Evolutionary conservation across 805 yeast genomes (phyloP).

Genomic region (Lipomyces sp.): DNA sequence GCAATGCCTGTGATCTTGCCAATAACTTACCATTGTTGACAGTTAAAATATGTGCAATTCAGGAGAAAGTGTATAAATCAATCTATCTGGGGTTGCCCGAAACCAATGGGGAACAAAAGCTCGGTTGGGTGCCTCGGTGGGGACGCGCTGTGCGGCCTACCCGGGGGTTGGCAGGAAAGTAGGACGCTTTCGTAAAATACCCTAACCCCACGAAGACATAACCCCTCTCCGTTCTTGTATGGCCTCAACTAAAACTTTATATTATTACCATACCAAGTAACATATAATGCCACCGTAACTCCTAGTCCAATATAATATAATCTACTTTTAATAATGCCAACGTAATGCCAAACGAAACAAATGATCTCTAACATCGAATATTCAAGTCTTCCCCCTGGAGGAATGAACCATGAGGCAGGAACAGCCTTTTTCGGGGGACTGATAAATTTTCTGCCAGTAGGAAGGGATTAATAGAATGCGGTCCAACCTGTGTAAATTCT

Average conservation of each 20-base stretch:
- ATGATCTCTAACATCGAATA: not conserved
- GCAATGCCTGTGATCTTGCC: not conserved
- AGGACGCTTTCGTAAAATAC: not conserved
- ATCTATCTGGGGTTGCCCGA: not conserved
- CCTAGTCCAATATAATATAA: not conserved
- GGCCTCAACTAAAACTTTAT: not conserved
- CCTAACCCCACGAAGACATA: not conserved
- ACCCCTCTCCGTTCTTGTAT: no score
- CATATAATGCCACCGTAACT: not conserved
- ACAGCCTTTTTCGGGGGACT: no score
- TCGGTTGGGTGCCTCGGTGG: not conserved
- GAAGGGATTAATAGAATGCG: slow-evolving; percentile 43
- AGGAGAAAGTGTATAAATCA: not conserved
- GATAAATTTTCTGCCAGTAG: not conserved
- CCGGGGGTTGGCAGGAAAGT: no score
- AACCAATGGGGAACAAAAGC: not conserved
- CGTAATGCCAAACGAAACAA: not conserved
- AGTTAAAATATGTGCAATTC: not conserved
- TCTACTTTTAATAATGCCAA: not conserved
- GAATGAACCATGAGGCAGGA: no score
- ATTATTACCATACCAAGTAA: not conserved
- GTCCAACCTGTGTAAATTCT: slow-evolving; percentile 43
- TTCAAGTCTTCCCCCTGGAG: not conserved
- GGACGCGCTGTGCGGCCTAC: not conserved
- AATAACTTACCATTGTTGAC: not conserved